phyloP scores from a whole-genome alignment of 257 asterid genomes.

The Petunia axillaris region DNA sequence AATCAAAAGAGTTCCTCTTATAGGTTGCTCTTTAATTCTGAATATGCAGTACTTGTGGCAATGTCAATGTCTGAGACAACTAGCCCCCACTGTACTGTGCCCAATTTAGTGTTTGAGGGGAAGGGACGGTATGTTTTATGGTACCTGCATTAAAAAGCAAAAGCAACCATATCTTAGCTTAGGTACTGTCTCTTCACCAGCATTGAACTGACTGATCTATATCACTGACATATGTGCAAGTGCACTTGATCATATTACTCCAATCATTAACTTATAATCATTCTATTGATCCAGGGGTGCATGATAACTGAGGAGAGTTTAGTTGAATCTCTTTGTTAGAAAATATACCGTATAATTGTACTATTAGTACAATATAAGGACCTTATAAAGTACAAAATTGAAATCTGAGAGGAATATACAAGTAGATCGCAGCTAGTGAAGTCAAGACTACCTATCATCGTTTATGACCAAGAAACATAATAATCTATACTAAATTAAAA shows the following conservation, averaged over 20 bases:
- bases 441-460: too few species aligned
- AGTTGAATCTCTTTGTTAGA: too few species aligned
- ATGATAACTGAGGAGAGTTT: too few species aligned
- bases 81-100: background rate
- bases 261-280: background rate
- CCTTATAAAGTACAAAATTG: too few species aligned
- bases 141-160: slow-evolving; percentile 37
- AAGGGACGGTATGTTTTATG: slow-evolving; percentile 22
- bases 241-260: background rate
- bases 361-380: too few species aligned
- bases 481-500: too few species aligned
- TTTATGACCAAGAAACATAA: too few species aligned
- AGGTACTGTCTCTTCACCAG: slow-evolving; percentile 21
- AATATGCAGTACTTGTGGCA: background rate
- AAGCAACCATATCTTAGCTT: slow-evolving; percentile 19
- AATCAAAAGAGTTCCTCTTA: background rate
- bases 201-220: background rate
- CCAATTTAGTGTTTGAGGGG: background rate
- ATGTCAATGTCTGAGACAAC: background rate
- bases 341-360: too few species aligned
- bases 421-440: too few species aligned
- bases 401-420: too few species aligned
- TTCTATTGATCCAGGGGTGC: too few species aligned
- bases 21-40: background rate
- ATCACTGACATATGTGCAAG: background rate